Evolutionary conservation across 2,329 filamentous ascomycete genomes (phyloP).

Genomic region (Curvularia eragrostidis): DNA sequence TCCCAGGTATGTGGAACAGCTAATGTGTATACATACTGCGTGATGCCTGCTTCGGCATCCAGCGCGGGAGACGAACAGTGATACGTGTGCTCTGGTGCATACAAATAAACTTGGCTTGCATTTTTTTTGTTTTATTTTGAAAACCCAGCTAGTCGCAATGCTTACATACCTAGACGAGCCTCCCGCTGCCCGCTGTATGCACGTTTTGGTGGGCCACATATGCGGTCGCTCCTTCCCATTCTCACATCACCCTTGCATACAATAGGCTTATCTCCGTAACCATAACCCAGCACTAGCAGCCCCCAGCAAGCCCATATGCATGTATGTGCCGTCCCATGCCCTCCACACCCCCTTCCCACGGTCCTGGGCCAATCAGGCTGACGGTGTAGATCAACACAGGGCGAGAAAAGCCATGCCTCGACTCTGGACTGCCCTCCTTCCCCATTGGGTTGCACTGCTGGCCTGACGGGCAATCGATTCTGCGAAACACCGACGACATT

Average conservation of each 20-base stretch:
- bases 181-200: conserved; percentile 2
- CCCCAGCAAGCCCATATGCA: neutral
- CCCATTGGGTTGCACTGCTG: neutral
- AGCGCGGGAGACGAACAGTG: neutral
- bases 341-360: neutral
- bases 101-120: neutral
- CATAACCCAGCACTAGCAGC: neutral
- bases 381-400: neutral
- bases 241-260: neutral
- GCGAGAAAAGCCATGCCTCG: neutral
- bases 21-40: neutral
- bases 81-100: neutral
- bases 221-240: neutral
- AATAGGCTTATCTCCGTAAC: conserved; percentile 5
- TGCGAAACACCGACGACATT: neutral
- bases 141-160: neutral
- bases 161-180: conserved; percentile 4
- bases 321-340: neutral
- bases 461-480: neutral
- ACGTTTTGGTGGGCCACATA: conserved; percentile 7
- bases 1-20: neutral
- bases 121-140: neutral
- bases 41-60: conserved; percentile 7
- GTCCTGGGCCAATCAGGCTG: neutral
- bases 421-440: neutral